Evolutionary conservation across 129 eudicot species (phyloP), one percentile per base, ranked within the genome.

Genomic region (Scalesia atractyloides): DNA sequence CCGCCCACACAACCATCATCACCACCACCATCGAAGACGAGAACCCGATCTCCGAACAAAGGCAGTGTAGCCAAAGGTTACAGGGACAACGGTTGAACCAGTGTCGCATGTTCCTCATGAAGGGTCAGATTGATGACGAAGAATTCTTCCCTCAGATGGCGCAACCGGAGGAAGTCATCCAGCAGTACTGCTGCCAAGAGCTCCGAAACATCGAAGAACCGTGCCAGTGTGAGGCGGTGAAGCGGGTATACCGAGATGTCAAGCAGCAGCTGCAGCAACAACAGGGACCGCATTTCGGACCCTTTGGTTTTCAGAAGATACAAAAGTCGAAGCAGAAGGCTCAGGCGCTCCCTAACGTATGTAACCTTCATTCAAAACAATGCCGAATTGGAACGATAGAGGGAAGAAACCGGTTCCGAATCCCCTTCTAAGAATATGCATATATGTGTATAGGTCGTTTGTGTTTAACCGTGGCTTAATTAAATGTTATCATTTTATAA

Each of bases 1-100:
- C 79, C 6, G 79, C 79, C 65, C 73, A 74, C 14, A 65, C 44
- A 14, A 74, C 79, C 73, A 74, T 65, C 79, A 1, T 70, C 56
- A 65, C 73, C 66, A 76, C 81, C 70, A 69, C 64, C 64, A 36
- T 69, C 64, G 70, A 69, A 1, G 75, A 68, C 7, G 81, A 76
- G 0, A 76, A 68, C 30, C 69, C 49, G 14, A 36, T n/a, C 47
- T 53, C 73, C 0, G 14, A 2, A 30, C 57, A 52, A 8, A 11
- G 20, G 12, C 30, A 15, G 7, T 74, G 71, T 14, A 36, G 16
- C 44, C 79, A 12, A 50, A 43, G 41, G 19, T 11, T 74, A 49
- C 65, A 64, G 24, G 44, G 53, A 24, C 53, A 74, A 20, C 39
- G 26, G 8, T n/a, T 74, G 39, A 54, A 54, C 0, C 64, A 64